phyloP scores from a whole-genome alignment of 2,329 filamentous ascomycete species.

The Chalara sp. region DNA sequence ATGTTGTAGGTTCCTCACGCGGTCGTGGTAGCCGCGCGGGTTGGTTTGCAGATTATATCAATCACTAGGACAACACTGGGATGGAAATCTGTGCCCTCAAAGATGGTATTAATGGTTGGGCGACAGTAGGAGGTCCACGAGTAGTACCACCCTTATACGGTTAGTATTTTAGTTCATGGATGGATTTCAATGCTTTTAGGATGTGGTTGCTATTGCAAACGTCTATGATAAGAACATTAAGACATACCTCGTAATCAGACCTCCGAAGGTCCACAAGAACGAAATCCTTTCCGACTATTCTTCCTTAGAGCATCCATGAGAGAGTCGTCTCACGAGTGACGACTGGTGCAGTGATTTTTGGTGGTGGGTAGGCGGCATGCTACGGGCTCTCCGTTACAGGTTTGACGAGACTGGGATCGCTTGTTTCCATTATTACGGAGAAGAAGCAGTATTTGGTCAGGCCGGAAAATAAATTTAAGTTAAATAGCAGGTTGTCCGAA shows the following conservation, averaged over 20 bases:
- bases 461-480: not conserved
- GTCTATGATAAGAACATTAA: not conserved
- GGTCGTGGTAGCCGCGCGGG: too few species aligned
- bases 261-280: not conserved
- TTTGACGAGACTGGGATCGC: not conserved
- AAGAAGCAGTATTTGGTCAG: not conserved
- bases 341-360: not conserved
- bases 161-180: not conserved
- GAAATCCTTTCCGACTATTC: slow-evolving; percentile 9
- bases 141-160: slow-evolving; percentile 27
- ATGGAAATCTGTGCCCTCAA: too few species aligned
- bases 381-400: not conserved
- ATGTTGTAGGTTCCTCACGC: too few species aligned
- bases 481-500: not conserved
- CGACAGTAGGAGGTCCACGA: too few species aligned
- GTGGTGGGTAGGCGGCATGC: slow-evolving; percentile 8
- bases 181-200: too few species aligned
- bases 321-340: slow-evolving; percentile 4
- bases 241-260: not conserved
- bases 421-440: not conserved
- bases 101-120: too few species aligned
- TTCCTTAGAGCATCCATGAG: slow-evolving; percentile 1
- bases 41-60: too few species aligned
- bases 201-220: too few species aligned
- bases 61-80: too few species aligned